These are phyloP conservation scores for Xylariaceae sp. DNA, from an alignment of 2,329 filamentous ascomycete species.

Conservation along the genomic window DNA sequence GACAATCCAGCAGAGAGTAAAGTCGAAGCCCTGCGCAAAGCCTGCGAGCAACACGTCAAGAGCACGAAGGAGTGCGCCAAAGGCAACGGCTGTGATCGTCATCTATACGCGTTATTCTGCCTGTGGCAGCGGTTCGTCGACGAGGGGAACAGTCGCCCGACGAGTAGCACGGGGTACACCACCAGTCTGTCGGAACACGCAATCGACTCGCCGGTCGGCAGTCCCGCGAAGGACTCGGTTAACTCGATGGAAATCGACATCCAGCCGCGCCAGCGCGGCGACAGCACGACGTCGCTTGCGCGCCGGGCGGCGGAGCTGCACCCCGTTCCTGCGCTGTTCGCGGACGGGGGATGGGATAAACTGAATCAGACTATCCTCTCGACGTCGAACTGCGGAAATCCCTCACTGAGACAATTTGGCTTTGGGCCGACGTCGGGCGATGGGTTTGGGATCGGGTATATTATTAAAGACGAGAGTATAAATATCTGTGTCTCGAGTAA, in stretches of 20 bases:
- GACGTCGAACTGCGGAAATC: constrained; percentile 98
- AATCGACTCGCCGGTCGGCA: constrained; percentile 44
- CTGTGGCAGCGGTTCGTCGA: constrained; percentile 91
- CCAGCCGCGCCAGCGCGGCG: constrained; percentile 43
- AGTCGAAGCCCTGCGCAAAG: constrained; percentile 77
- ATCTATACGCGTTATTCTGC: constrained; percentile 89
- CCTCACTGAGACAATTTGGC: constrained; percentile 88
- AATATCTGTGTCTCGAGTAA: constrained; percentile 91
- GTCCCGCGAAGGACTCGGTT: constrained; percentile 50
- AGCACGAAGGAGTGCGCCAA: constrained; percentile 83
- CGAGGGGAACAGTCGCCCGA: constrained; percentile 55
- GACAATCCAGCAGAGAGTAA: constrained; percentile 81
- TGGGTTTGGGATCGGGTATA: constrained; percentile 96
- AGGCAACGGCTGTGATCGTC: constrained; percentile 85
- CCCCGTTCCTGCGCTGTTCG: constrained; percentile 74
- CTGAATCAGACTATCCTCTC: constrained; percentile 92
- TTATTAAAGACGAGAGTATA: constrained; percentile 92
- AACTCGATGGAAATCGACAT: constrained; percentile 39
- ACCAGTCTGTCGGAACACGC: constrained; percentile 49
- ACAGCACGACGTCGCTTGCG: constrained; percentile 50
- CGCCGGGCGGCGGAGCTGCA: constrained; percentile 34
- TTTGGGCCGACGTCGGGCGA: constrained; percentile 93
- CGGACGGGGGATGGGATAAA: constrained; percentile 87
- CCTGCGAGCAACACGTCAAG: constrained; percentile 76
- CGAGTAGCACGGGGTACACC: constrained; percentile 60